Evolutionary conservation across 192 early-diverging fungal genomes (phyloP).

Genomic region (Backusella morwellensis): DNA sequence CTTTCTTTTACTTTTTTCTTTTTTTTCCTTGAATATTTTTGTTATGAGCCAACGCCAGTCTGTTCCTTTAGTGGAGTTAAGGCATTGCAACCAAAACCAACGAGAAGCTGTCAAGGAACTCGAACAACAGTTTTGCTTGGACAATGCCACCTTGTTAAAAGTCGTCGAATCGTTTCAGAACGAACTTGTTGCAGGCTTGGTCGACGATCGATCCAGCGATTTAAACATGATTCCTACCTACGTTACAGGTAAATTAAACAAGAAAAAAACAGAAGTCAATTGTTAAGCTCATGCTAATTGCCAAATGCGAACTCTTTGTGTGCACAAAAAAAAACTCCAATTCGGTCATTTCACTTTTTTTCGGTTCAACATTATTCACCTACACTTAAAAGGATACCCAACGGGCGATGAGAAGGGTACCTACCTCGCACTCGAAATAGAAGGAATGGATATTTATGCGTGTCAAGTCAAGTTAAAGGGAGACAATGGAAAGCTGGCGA

Average conservation of each 20-base stretch:
- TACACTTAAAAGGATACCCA: slow-evolving; percentile 45
- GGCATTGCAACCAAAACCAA: slow-evolving; percentile 19
- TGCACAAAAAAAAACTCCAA: neutral
- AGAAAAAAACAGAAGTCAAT: neutral
- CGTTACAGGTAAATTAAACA: slow-evolving; percentile 52
- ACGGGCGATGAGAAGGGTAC: slow-evolving; percentile 87
- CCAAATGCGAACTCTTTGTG: neutral
- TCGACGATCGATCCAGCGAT: slow-evolving; percentile 27
- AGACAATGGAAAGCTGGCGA: slow-evolving; percentile 60
- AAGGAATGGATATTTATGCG: slow-evolving; percentile 88
- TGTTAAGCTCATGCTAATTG: neutral
- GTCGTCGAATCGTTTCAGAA: slow-evolving; percentile 22
- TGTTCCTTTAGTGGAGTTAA: slow-evolving; percentile 5
- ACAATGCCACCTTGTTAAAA: slow-evolving; percentile 10
- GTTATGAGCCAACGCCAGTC: neutral
- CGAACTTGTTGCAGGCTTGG: slow-evolving; percentile 27
- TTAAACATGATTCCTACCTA: slow-evolving; percentile 86
- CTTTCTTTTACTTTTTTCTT: neutral
- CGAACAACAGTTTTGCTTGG: slow-evolving; percentile 15
- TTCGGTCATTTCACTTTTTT: too few species aligned
- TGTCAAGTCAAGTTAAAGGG: slow-evolving; percentile 84
- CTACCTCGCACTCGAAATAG: slow-evolving; percentile 89
- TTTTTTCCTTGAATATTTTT: neutral
- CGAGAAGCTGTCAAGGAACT: slow-evolving; percentile 19
- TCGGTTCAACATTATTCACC: too few species aligned